Conservation (phyloP, 768 basidiomycete genomes). For the Leccinum arenicola region DNA sequence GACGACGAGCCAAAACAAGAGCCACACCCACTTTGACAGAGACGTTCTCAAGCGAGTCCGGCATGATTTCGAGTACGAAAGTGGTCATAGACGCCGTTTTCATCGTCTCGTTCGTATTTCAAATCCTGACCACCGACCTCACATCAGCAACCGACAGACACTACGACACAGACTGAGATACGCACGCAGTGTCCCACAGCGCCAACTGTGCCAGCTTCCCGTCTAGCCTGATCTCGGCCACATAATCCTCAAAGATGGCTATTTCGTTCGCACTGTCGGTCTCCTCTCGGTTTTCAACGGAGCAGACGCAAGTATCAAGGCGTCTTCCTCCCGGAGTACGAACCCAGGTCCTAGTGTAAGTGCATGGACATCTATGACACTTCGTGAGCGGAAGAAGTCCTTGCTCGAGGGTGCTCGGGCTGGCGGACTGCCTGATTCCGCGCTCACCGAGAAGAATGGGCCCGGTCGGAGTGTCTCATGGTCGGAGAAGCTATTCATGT, state of each 20-base stretch:
- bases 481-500: too few species aligned
- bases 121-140: constrained; percentile 77
- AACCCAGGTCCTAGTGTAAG: too few species aligned
- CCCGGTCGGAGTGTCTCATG: too few species aligned
- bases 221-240: constrained; percentile 96
- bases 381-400: too few species aligned
- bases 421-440: too few species aligned
- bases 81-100: constrained; percentile 80
- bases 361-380: too few species aligned
- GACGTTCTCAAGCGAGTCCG: constrained; percentile 96
- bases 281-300: too few species aligned
- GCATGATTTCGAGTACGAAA: constrained; percentile 97
- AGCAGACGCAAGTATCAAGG: too few species aligned
- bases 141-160: not conserved
- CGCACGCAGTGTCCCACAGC: constrained; percentile 98
- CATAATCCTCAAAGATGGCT: constrained; percentile 97
- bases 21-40: constrained; percentile 67
- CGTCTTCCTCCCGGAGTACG: too few species aligned
- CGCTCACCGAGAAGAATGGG: too few species aligned
- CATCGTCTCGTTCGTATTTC: not conserved
- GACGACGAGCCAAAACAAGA: not conserved
- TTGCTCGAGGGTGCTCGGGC: too few species aligned
- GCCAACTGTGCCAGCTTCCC: constrained; percentile 97
- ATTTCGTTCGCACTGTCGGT: too few species aligned
- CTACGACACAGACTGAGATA: not conserved